These are phyloP conservation scores for Chrysoporthe cubensis DNA, from an alignment of 2,329 filamentous ascomycete species.

Conservation along the genomic window DNA sequence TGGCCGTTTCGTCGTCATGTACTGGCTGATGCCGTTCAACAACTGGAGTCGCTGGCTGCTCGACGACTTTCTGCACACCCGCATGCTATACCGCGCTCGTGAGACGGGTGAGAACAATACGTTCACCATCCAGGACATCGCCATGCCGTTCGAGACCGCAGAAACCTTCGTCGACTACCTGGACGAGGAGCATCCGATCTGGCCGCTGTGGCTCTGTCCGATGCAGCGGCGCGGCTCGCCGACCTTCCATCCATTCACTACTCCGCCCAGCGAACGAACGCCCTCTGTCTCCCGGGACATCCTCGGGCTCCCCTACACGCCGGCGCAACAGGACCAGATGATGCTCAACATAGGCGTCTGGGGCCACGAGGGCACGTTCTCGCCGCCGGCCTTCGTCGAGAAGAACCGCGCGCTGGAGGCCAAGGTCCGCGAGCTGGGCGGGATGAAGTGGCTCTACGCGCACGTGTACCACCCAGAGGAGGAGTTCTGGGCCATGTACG, in stretches of 20 bases:
- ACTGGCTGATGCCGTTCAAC: slow-evolving; percentile 68
- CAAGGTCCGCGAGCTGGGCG: slow-evolving; percentile 70
- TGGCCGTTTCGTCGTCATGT: slow-evolving; percentile 66
- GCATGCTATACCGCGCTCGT: slow-evolving; percentile 74
- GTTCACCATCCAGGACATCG: slow-evolving; percentile 72
- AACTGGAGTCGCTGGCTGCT: slow-evolving; percentile 68
- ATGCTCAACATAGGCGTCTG: slow-evolving; percentile 73
- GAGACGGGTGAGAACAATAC: slow-evolving; percentile 68
- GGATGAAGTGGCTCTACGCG: slow-evolving; percentile 87
- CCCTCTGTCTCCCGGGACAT: neutral
- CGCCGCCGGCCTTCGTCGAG: slow-evolving; percentile 62
- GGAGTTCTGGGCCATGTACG: slow-evolving; percentile 71
- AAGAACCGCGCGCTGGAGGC: slow-evolving; percentile 74
- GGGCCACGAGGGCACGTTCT: slow-evolving; percentile 70
- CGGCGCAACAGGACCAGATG: slow-evolving; percentile 35
- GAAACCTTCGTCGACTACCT: slow-evolving; percentile 60
- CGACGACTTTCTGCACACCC: slow-evolving; percentile 73
- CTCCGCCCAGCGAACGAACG: slow-evolving; percentile 28
- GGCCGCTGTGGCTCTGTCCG: slow-evolving; percentile 65
- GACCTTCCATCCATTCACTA: slow-evolving; percentile 60
- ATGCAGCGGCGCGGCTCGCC: slow-evolving; percentile 53
- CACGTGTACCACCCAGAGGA: slow-evolving; percentile 78
- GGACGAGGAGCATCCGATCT: slow-evolving; percentile 54
- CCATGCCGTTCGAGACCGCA: slow-evolving; percentile 56
- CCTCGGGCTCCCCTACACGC: slow-evolving; percentile 15